phyloP scores from a whole-genome alignment of 2,329 filamentous ascomycete genomes.

The Epichloe hybrida region DNA sequence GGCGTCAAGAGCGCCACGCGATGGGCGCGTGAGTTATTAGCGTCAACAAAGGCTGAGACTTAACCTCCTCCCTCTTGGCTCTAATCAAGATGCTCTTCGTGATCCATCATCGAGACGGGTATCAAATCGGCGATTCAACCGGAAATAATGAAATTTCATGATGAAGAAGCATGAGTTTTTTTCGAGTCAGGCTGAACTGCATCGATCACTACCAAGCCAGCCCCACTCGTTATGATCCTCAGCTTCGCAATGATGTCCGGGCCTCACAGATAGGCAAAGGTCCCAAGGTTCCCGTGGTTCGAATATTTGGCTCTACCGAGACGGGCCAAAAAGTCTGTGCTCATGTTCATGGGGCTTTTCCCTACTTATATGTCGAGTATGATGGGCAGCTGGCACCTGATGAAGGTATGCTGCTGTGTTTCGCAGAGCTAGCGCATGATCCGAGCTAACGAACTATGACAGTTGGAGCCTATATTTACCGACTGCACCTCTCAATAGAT shows the following conservation, averaged over 20 bases:
- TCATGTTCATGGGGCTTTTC: constrained; percentile 89
- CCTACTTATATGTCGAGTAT: constrained; percentile 90
- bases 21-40: not conserved
- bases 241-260: constrained; percentile 52
- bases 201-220: constrained; percentile 85
- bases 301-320: constrained; percentile 85
- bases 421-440: not conserved
- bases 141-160: not conserved
- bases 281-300: constrained; percentile 70
- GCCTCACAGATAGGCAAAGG: constrained; percentile 45
- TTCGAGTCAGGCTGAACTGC: constrained; percentile 86
- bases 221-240: constrained; percentile 69
- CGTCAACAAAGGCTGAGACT: not conserved
- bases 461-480: constrained; percentile 66
- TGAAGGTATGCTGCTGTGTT: constrained; percentile 42
- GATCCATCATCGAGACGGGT: not conserved
- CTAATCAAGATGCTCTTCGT: not conserved
- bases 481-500: constrained; percentile 76
- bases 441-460: constrained; percentile 6
- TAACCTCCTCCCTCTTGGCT: not conserved
- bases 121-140: not conserved
- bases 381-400: constrained; percentile 51
- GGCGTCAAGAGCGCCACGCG: not conserved
- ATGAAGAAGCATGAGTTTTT: constrained; percentile 41
- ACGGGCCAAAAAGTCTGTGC: constrained; percentile 88